Conservation (phyloP, 352 stramenopile species). For the Phytophthora pisi region DNA sequence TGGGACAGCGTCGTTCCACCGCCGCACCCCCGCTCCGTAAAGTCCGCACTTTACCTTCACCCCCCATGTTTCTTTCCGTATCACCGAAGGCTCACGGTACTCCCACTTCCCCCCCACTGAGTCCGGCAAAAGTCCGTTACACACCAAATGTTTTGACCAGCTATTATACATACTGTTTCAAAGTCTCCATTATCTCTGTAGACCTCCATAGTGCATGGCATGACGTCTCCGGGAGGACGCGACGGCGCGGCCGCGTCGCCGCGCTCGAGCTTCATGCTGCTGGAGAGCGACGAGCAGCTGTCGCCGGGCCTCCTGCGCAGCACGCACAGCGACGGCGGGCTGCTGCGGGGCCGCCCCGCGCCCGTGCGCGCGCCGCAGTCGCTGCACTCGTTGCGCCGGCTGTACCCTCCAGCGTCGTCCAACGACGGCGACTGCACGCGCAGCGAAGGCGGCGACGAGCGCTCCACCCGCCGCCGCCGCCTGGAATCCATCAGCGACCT, state of each 20-base stretch:
- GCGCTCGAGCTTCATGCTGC: slow-evolving; percentile 66
- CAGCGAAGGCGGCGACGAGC: slow-evolving; percentile 16
- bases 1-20: not conserved
- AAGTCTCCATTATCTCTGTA: slow-evolving; percentile 15
- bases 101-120: not conserved
- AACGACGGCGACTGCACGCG: slow-evolving; percentile 19
- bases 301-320: slow-evolving; percentile 31
- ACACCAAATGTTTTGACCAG: slow-evolving; percentile 27
- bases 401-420: slow-evolving; percentile 22
- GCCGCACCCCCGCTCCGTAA: slow-evolving; percentile 11
- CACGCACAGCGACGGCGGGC: slow-evolving; percentile 27
- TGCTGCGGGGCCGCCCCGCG: slow-evolving; percentile 8
- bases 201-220: not conserved
- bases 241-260: slow-evolving; percentile 37
- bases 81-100: slow-evolving; percentile 17
- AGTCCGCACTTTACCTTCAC: slow-evolving; percentile 16
- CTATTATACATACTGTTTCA: not conserved
- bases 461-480: slow-evolving; percentile 16
- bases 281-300: slow-evolving; percentile 47
- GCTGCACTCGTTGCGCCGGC: slow-evolving; percentile 27
- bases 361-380: slow-evolving; percentile 18
- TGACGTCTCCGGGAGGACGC: slow-evolving; percentile 20
- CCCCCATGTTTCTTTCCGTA: not conserved
- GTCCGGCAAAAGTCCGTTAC: slow-evolving; percentile 9
- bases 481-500: slow-evolving; percentile 63